Evolutionary conservation across 345 rosid species (phyloP), one percentile per base, ranked within the genome.

Genomic region (Hibiscus mutabilis): DNA sequence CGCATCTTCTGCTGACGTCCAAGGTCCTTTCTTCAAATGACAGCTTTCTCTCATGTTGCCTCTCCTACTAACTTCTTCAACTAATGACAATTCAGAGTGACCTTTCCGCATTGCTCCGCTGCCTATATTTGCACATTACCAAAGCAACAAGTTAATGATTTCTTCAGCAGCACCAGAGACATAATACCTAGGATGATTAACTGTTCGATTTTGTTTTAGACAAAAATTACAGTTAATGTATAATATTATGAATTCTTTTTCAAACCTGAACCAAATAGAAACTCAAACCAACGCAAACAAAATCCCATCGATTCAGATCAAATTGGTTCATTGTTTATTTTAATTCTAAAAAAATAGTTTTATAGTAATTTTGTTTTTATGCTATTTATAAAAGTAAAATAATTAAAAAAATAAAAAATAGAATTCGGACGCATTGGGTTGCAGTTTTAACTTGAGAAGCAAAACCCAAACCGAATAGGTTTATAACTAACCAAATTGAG

Each of bases 1-100:
- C 0, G 82, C 72, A 65, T 89, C 94, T 75, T 89, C 94, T 0
- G 69, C 74, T 40, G 84, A 12, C 0, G 87, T 82, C 94, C 94
- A 85, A 0, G 91, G 89, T 0, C 91, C 94, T 82, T 85, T 89
- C 42, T 76, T 83, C 16, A 67, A 49, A 16, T 67, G 59, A 51
- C 59, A 8, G 25, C 4, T 67, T 67, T 67, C 71, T 67, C 71
- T 49, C 71, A 49, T 67, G 70, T 49, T 49, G 7, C 71, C 59
- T 49, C 71, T 49, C 42, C 71, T 16, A n/a, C 59, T 16, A 49
- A 29, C 58, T 67, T 67, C 71, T 49, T 67, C 71, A 67, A 27
- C 42, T 67, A 29, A 67, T 27, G 71, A 44, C 12, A 66, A 44
- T 27, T 46, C 56, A 66, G 69, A 65, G 33, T 46, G 69, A 44